Base-by-base conservation (phyloP, 2,329 filamentous ascomycete species). In the Aspergillus pseudonomiae region DNA sequence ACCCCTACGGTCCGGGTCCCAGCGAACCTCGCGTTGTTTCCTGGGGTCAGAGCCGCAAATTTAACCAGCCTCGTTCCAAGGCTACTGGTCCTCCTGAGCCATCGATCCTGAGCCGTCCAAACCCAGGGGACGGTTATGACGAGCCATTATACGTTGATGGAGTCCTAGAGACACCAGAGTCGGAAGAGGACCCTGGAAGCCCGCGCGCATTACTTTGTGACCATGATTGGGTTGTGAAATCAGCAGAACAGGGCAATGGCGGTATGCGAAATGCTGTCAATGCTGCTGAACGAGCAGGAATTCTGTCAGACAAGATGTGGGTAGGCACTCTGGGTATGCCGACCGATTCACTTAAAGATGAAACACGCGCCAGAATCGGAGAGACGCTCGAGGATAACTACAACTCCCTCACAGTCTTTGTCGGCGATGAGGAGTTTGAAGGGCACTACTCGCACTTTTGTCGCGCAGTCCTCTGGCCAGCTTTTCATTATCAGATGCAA, bases 401-500 rank as follows among this genome's bases (percentile, higher is more conserved):
- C 75, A 88, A 96, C 70, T 93, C 92, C 72, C 79, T 96, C 67
- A 88, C 90, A 2, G 93, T 97, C 34, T 96, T 91, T 75, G 91
- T 91, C 77, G 90, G 88, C 65, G 94, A 98, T 80, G 93, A 91
- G 75, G 93, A 97, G 78, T 93, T 97, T 73, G 91, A 97, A 72
- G 93, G 93, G 0, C 93, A 97, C 79, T 98, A 97, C 74, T 87
- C 90, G 16, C 94, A 97, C 79, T 97, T 94, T 77, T 97, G 94
- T 87, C 97, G 97, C 81, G 91, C 94, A 10, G 96, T 97, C 57
- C 83, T 97, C 10, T 97, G 94, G 93, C 94, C 94, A 1, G 93
- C 97, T 66, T 95, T 97, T 78, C 94, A 98, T 79, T 98, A 97
- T 78, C 93, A 97, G 77, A 96, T 97, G 68, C 94, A 94, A 2